These are phyloP conservation scores for Brassica rapa DNA, from an alignment of 345 rosid genomes.

Conservation along the genomic window DNA sequence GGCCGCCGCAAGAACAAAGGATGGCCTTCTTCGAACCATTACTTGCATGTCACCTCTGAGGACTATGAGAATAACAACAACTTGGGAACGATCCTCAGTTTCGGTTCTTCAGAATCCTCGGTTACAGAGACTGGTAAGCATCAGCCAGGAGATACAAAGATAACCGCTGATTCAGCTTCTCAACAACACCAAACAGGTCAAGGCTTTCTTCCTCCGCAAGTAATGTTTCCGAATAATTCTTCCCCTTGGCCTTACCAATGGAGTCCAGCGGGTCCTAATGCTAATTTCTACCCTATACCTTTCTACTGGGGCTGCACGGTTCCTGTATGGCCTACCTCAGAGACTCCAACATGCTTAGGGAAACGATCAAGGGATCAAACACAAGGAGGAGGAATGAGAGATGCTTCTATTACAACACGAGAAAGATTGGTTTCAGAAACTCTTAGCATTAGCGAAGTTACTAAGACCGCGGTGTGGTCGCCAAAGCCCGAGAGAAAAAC, in stretches of 20 bases:
- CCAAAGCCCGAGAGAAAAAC: slow-evolving; percentile 46
- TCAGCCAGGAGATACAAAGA: slow-evolving; percentile 33
- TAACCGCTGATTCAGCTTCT: slow-evolving; percentile 26
- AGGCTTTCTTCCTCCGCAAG: slow-evolving; percentile 41
- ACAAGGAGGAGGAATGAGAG: slow-evolving; percentile 25
- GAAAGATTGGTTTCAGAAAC: slow-evolving; percentile 31
- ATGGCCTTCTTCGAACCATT: slow-evolving; percentile 44
- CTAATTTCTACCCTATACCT: slow-evolving; percentile 51
- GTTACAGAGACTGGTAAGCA: slow-evolving; percentile 26
- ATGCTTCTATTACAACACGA: slow-evolving; percentile 9
- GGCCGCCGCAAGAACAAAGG: slow-evolving; percentile 85
- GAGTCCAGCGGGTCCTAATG: slow-evolving; percentile 44
- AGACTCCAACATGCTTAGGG: slow-evolving; percentile 45
- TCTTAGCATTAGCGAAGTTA: slow-evolving; percentile 19
- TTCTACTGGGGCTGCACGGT: slow-evolving; percentile 52
- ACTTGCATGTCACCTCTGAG: slow-evolving; percentile 37
- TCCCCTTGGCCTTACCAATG: slow-evolving; percentile 57
- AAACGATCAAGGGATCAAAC: slow-evolving; percentile 64
- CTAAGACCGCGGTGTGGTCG: slow-evolving; percentile 25
- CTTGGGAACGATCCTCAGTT: slow-evolving; percentile 54
- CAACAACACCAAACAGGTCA: slow-evolving; percentile 23
- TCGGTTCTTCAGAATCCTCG: slow-evolving; percentile 56
- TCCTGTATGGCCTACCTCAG: slow-evolving; percentile 30
- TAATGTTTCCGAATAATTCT: slow-evolving; percentile 20
- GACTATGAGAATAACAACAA: slow-evolving; percentile 13